Evolutionary conservation across 441 rosid genomes (phyloP), one percentile per base, ranked within the genome.

Genomic region (Eutrema salsugineum): DNA sequence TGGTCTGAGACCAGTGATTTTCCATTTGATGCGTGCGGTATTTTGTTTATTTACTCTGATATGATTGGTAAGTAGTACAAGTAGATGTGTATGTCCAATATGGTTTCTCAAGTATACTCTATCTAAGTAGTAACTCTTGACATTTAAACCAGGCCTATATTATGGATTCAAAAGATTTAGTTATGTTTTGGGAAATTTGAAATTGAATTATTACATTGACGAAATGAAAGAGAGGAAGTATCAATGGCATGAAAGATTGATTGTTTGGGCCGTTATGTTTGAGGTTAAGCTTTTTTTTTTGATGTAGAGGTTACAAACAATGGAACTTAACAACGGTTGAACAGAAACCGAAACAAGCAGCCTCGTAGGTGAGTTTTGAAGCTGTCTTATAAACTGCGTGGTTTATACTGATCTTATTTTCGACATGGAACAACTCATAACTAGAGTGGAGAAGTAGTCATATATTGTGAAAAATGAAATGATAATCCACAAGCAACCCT

Each of bases 331-430:
- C 42, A 67, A 43, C 36, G 63, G 56, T 5, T 36, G 38, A 46
- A 46, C 32, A 62, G 69, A 63, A 75, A 62, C 59, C 20, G 54
- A 63, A 75, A 28, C 75, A 75, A 75, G 75, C 79, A 76, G 79
- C 75, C 79, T 17, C 79, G 75, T 38, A 69, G 75, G 79, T 76
- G 61, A 75, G 70, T 67, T 43, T 43, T 43, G 70, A 48, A 54
- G 43, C 51, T 12, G 5, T 19, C 10, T 66, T 6, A 11, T 24
- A n/a, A n/a, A 36, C 12, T 27, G 22, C 1, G n/a, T 8, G 5
- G 27, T 38, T 8, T 20, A 15, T 22, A 17, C 22, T 35, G 59
- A 28, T 49, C n/a, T 20, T 6, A 22, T 24, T 27, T 17, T 39
- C 39, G 64, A 11, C 15, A 16, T 32, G 40, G 40, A 32, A 32